Evolutionary conservation across 192 early-diverging fungal species (phyloP).

Genomic region (Glomus cerebriforme): DNA sequence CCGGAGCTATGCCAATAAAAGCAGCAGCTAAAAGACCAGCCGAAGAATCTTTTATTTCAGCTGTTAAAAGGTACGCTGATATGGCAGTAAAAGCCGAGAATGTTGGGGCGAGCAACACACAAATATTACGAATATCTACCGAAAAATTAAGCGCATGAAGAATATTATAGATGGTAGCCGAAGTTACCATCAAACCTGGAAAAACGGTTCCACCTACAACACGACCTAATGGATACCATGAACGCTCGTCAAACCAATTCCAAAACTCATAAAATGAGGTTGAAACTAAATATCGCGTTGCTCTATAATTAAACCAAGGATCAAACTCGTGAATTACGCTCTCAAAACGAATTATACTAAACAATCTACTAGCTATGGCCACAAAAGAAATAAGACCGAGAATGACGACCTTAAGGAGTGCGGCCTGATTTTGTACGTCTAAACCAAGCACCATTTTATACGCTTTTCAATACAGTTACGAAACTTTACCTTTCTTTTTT

Average conservation of each 20-base stretch:
- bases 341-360: slow-evolving; percentile 98
- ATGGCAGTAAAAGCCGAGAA: slow-evolving; percentile 97
- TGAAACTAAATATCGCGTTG: slow-evolving; percentile 89
- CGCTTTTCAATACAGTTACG: not conserved
- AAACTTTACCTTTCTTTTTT: not conserved
- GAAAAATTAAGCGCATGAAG: slow-evolving; percentile 93
- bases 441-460: slow-evolving; percentile 33
- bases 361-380: slow-evolving; percentile 89
- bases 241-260: slow-evolving; percentile 99
- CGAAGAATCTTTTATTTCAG: slow-evolving; percentile 86
- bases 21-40: slow-evolving; percentile 96
- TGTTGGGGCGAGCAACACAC: slow-evolving; percentile 95
- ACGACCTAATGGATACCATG: slow-evolving; percentile 98
- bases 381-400: slow-evolving; percentile 85
- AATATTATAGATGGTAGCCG: slow-evolving; percentile 92
- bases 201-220: slow-evolving; percentile 99
- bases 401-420: slow-evolving; percentile 82
- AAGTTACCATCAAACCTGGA: slow-evolving; percentile 99
- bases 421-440: slow-evolving; percentile 43
- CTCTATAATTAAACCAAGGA: slow-evolving; percentile 99
- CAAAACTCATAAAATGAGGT: slow-evolving; percentile 97
- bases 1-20: slow-evolving; percentile 98
- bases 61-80: slow-evolving; percentile 91
- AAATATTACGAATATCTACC: slow-evolving; percentile 97
- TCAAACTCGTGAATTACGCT: slow-evolving; percentile 99